A percentile compares a stretch with the other conserved stretches of the same genome.
phyloP scores from a whole-genome alignment of 1,284 basidiomycete genomes.

The Mrakiaceae sp. region DNA sequence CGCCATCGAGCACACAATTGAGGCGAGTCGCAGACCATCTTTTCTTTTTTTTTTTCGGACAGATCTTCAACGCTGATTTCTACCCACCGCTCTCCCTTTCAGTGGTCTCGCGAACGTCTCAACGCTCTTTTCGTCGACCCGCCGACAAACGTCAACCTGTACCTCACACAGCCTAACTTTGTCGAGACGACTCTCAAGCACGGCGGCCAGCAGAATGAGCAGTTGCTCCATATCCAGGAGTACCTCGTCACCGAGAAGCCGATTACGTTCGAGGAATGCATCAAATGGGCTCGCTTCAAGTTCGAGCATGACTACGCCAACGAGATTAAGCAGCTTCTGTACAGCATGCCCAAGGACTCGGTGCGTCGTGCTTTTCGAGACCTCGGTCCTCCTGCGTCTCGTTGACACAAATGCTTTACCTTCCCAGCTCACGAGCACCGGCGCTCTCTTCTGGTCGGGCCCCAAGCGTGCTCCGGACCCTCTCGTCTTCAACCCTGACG shows the following conservation, averaged over 20 bases:
- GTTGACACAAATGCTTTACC: neutral
- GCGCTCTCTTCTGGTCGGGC: conserved; percentile 93
- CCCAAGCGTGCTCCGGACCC: conserved; percentile 97
- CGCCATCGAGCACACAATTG: conserved; percentile 97
- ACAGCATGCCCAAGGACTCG: conserved; percentile 89
- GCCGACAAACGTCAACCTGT: conserved; percentile 86
- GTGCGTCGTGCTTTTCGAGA: conserved; percentile 25
- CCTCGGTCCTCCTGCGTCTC: neutral
- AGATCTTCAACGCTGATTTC: conserved; percentile 8
- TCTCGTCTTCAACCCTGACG: conserved; percentile 69
- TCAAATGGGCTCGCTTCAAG: conserved; percentile 89
- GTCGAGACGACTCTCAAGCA: conserved; percentile 82
- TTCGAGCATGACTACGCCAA: conserved; percentile 95
- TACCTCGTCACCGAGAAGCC: conserved; percentile 89
- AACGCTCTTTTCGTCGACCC: conserved; percentile 91
- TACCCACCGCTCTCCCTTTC: conserved; percentile 18
- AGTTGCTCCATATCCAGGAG: conserved; percentile 79
- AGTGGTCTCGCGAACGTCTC: conserved; percentile 94
- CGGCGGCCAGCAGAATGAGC: conserved; percentile 79
- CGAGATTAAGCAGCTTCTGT: conserved; percentile 83
- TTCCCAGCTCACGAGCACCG: conserved; percentile 56
- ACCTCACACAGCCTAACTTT: conserved; percentile 93
- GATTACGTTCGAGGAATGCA: conserved; percentile 92
- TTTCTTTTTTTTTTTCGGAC: neutral
- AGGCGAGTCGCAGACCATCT: conserved; percentile 41